Percentiles rank a stretch among this genome's conserved stretches.
phyloP scores from a whole-genome alignment of 2,329 filamentous ascomycete genomes.

The Fusarium palustre region DNA sequence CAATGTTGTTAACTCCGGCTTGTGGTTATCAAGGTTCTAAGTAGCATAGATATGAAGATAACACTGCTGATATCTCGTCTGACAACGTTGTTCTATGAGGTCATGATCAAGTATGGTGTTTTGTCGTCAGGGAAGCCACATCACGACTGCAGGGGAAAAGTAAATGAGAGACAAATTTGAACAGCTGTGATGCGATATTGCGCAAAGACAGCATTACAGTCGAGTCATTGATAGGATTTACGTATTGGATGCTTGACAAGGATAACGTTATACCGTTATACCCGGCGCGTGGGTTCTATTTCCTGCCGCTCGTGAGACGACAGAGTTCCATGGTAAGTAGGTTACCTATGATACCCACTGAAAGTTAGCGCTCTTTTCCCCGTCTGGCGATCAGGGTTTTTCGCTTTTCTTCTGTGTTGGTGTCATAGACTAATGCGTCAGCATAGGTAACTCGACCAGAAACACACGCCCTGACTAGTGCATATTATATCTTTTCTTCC shows the following conservation, averaged over 20 bases:
- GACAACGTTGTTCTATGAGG: not conserved
- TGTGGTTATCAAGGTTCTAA: constrained; percentile 12
- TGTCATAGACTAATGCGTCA: constrained; percentile 29
- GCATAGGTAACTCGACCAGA: not conserved
- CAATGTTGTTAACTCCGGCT: constrained; percentile 24
- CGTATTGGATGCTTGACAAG: constrained; percentile 13
- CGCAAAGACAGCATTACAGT: constrained; percentile 1
- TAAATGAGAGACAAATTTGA: constrained; percentile 6
- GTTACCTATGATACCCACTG: not conserved
- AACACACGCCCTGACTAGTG: constrained; percentile 11
- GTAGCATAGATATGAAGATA: not conserved
- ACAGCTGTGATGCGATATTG: constrained; percentile 21
- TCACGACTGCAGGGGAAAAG: not conserved
- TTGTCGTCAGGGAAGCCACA: not conserved
- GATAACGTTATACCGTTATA: constrained; percentile 32
- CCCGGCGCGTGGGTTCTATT: constrained; percentile 35
- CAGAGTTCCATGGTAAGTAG: not conserved
- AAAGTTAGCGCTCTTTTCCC: constrained; percentile 20
- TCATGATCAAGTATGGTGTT: not conserved
- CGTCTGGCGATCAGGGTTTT: constrained; percentile 39
- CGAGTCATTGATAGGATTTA: constrained; percentile 24
- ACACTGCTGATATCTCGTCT: not conserved
- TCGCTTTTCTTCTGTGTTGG: constrained; percentile 16
- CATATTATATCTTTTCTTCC: not conserved
- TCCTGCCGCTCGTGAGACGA: constrained; percentile 15